Percentiles rank a stretch among this genome's conserved stretches.
Conservation (phyloP, 23 red algal genomes). For the Gracilariopsis chorda region DNA sequence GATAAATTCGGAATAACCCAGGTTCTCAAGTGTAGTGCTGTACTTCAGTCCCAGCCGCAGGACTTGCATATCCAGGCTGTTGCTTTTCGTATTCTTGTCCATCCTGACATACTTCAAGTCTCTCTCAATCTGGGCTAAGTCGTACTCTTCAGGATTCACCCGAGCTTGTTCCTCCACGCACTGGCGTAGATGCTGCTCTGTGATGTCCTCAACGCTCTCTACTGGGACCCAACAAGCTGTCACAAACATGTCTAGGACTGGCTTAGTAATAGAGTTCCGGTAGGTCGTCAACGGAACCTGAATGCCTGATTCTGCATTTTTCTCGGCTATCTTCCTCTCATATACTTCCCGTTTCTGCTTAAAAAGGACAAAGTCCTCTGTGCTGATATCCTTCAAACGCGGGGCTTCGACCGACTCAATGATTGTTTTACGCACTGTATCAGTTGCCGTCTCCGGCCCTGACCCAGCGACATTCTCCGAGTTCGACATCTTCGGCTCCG, state of each 20-base stretch:
- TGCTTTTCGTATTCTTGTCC: background rate
- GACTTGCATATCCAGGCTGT: no score
- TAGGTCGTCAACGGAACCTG: background rate
- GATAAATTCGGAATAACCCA: no score
- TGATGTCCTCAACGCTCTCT: background rate
- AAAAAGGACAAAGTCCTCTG: background rate
- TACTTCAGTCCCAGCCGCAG: no score
- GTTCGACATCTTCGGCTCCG: no score
- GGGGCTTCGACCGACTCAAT: background rate
- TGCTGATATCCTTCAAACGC: background rate
- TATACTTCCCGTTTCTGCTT: background rate
- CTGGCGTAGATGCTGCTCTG: background rate
- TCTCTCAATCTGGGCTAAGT: background rate
- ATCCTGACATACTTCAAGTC: background rate
- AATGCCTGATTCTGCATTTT: background rate
- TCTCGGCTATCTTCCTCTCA: background rate
- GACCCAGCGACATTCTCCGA: no score
- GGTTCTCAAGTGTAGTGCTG: no score
- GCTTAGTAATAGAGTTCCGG: background rate
- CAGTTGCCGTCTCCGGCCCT: no score
- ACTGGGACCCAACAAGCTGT: background rate
- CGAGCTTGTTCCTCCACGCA: background rate
- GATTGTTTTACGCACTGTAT: no score
- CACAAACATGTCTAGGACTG: slow-evolving; percentile 12
- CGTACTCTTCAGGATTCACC: background rate